These are phyloP conservation scores for Strobilomyces echinocephalus DNA, from an alignment of 768 basidiomycete genomes.

Conservation along the genomic window DNA sequence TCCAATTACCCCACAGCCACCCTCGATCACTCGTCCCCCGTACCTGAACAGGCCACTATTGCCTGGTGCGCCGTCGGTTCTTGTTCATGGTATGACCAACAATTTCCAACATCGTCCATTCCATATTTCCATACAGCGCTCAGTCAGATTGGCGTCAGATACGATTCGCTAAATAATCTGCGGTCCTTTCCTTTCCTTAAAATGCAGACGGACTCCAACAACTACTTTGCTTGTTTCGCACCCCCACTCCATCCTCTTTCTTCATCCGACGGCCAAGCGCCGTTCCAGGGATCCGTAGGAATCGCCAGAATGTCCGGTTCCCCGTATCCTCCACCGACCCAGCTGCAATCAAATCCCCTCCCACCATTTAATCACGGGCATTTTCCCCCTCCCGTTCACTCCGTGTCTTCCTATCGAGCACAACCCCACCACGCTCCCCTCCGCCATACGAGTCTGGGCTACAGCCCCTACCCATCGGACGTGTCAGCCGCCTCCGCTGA, in stretches of 20 bases:
- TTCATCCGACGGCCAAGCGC: conserved; percentile 5
- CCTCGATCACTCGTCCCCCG: conserved; percentile 24
- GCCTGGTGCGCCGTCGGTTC: conserved; percentile 29
- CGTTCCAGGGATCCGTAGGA: conserved; percentile 7
- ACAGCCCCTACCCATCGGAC: conserved; percentile 36
- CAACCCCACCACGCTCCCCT: conserved; percentile 15
- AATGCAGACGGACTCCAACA: conserved; percentile 26
- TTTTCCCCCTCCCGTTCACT: conserved; percentile 15
- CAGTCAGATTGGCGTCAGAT: conserved; percentile 21
- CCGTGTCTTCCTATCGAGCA: conserved; percentile 16
- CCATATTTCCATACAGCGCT: conserved; percentile 32
- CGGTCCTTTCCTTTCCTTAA: conserved; percentile 22
- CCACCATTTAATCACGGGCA: conserved; percentile 17
- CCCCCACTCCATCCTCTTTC: conserved; percentile 15
- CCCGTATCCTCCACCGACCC: conserved; percentile 19
- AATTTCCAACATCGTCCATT: conserved; percentile 34
- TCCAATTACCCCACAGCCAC: conserved; percentile 33
- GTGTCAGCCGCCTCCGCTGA: conserved; percentile 33
- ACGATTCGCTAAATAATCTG: conserved; percentile 17
- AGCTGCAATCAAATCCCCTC: conserved; percentile 16
- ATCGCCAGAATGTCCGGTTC: conserved; percentile 23
- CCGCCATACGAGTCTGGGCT: conserved; percentile 17
- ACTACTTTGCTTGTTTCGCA: conserved; percentile 20
- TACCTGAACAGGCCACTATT: conserved; percentile 29
- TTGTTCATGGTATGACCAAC: conserved; percentile 31